These are phyloP conservation scores for Neoarthrinium moseri DNA, from an alignment of 2,329 filamentous ascomycete species.

Conservation along the genomic window DNA sequence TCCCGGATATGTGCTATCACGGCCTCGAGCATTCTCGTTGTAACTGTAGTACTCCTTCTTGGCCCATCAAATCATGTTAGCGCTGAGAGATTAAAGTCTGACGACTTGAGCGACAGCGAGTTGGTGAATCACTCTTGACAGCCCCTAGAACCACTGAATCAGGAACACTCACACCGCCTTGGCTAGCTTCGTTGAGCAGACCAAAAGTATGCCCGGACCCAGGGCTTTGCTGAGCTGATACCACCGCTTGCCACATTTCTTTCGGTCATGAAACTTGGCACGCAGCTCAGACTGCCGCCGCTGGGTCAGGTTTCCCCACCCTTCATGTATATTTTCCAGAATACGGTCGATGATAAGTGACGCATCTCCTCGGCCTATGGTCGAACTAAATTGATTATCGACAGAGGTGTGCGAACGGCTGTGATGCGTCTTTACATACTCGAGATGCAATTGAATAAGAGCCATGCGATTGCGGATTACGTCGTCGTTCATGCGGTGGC, in stretches of 20 bases:
- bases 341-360: neutral
- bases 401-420: neutral
- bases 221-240: neutral
- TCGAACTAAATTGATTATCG: neutral
- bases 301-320: neutral
- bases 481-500: neutral
- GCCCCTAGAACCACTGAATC: no score
- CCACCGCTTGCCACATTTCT: neutral
- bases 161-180: neutral
- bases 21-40: neutral
- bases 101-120: neutral
- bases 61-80: neutral
- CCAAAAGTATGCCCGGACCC: neutral
- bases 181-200: neutral
- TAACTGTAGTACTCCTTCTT: neutral
- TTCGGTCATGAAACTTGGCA: neutral
- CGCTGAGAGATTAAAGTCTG: neutral
- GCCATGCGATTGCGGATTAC: neutral
- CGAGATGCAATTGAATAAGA: neutral
- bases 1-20: neutral
- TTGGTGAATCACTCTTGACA: neutral
- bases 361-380: neutral
- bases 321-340: neutral
- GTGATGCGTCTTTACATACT: neutral
- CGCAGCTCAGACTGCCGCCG: neutral